Base-by-base conservation (phyloP, 768 basidiomycete genomes). In the Calocybe indica region DNA sequence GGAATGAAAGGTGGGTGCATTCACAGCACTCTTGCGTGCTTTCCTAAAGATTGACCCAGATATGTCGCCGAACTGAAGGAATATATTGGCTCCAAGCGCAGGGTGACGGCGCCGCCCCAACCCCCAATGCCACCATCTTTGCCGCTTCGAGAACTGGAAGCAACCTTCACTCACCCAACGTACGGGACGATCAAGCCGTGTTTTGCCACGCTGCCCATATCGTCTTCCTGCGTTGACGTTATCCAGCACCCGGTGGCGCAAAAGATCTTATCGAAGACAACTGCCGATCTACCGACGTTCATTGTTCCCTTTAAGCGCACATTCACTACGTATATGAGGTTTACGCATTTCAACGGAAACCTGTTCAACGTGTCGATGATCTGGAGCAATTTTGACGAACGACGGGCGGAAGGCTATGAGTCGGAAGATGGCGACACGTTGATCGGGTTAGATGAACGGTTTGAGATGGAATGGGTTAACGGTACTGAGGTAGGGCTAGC, bases 401-500 rank as follows among this genome's bases (percentile, higher is more conserved):
- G 65, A 5, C 43, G 46, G 34, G 40, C 47, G 5, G 66, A 15
- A 37, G 39, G 37, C 37, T 33, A 48, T 46, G 12, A 52, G 50
- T 14, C 46, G 48, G 56, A 52, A 3, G 68, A 63, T 0, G 68
- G 67, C 35, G 45, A 49, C 6, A 47, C 72, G n/a, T 22, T 72
- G 9, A 56, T 61, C 14, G 66, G 66, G 6, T 52, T 70, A 9
- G 66, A 71, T 35, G 62, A 68, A 33, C 52, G 55, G 37, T 72
- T 61, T 46, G 65, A 64, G 31, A 67, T 63, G 7, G 71, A 72
- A 43, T 73, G 69, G 70, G 67, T 73, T 11, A 43, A 43, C 4
- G 58, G 48, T 7, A 53, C 54, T 2, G 57, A 60, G n/a, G 64
- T 66, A 44, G 71, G 71, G 0, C 53, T 69, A 43, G 66, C 69